Percentiles rank a stretch among this genome's conserved stretches.
These are phyloP conservation scores for Gnetum montanum DNA, from an alignment of 75 land plant species.

Conservation along the genomic window DNA sequence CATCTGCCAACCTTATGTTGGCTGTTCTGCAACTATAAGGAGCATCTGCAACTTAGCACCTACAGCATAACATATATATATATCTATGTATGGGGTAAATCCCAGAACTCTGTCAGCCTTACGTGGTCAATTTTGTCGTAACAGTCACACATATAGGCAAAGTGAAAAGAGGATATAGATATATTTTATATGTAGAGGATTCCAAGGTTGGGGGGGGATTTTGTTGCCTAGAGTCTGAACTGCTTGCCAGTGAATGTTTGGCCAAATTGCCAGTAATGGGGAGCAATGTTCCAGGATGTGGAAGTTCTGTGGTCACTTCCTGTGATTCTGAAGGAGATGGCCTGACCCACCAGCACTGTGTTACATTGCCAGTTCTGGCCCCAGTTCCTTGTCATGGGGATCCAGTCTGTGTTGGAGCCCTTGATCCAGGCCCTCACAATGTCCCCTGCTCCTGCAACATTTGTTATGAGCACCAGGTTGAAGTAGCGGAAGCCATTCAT, in stretches of 20 bases:
- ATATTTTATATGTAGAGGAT: no score
- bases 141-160: no score
- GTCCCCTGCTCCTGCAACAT: slow-evolving; percentile 34
- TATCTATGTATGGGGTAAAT: no score
- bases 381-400: slow-evolving; percentile 34
- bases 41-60: no score
- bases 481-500: slow-evolving; percentile 29
- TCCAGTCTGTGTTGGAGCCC: slow-evolving; percentile 23
- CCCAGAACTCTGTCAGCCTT: no score
- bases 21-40: no score
- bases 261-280: slow-evolving; percentile 27
- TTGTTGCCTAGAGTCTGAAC: slow-evolving; percentile 1
- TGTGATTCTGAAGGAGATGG: slow-evolving; percentile 20
- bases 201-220: no score
- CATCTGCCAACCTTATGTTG: no score
- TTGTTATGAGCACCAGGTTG: slow-evolving; percentile 29
- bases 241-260: slow-evolving; percentile 19
- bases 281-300: slow-evolving; percentile 22
- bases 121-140: no score
- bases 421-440: slow-evolving; percentile 18
- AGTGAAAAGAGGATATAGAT: no score
- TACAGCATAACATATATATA: no score
- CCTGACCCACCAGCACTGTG: slow-evolving; percentile 19
- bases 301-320: slow-evolving; percentile 18
- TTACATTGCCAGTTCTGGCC: slow-evolving; percentile 35